Evolutionary conservation across 441 rosid genomes (phyloP).

Genomic region (Adansonia rubrostipa): DNA sequence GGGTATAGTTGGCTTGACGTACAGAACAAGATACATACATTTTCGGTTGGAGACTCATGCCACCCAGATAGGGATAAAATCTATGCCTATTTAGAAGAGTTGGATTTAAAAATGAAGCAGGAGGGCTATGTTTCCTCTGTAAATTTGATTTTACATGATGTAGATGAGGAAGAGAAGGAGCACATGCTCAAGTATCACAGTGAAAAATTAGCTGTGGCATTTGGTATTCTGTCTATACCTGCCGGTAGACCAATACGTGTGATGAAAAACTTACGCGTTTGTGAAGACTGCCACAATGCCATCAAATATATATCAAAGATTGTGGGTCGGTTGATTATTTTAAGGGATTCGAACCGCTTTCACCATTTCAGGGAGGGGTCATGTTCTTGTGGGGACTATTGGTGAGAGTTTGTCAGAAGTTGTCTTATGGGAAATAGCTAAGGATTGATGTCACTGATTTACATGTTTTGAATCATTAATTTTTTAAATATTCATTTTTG

Average conservation of each 20-base stretch:
- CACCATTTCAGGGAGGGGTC: constrained; percentile 59
- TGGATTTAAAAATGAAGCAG: constrained; percentile 50
- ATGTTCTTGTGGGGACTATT: constrained; percentile 63
- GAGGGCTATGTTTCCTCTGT: constrained; percentile 50
- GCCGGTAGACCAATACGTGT: constrained; percentile 56
- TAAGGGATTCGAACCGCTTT: constrained; percentile 57
- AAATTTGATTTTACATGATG: constrained; percentile 59
- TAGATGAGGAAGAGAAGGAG: constrained; percentile 62
- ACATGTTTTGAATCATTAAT: neutral
- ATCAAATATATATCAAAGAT: constrained; percentile 53
- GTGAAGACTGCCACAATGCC: constrained; percentile 58
- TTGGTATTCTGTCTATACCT: constrained; percentile 46
- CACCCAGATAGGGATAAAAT: constrained; percentile 58
- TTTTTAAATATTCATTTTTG: neutral
- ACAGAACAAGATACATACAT: constrained; percentile 54
- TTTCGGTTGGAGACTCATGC: constrained; percentile 51
- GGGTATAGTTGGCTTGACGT: constrained; percentile 61
- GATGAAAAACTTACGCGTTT: constrained; percentile 59
- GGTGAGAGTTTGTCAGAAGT: constrained; percentile 30
- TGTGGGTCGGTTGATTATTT: constrained; percentile 48
- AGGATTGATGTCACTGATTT: neutral
- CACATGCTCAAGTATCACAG: constrained; percentile 58
- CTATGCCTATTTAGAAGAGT: constrained; percentile 49
- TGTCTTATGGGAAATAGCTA: neutral
- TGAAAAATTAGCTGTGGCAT: constrained; percentile 57